Evolutionary conservation across 108 stramenopile genomes (phyloP).

Genomic region (Craspedostauros australis): DNA sequence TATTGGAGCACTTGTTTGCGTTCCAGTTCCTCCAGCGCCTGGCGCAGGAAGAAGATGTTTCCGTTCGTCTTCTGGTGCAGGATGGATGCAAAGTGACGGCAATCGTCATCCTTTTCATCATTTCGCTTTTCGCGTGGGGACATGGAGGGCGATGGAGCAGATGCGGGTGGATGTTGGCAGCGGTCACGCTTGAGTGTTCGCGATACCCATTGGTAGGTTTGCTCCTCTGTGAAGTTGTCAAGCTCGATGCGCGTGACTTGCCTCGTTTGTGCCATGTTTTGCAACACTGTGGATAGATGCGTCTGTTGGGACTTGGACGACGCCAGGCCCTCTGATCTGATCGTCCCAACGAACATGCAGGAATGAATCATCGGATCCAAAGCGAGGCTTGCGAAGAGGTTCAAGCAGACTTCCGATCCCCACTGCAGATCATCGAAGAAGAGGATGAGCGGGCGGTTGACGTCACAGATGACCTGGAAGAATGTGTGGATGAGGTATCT

Average conservation of each 20-base stretch:
- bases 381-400: not conserved
- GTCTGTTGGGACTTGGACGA: too few species aligned
- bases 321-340: not conserved
- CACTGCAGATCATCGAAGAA: constrained; percentile 2
- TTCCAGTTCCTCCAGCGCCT: not conserved
- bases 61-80: constrained; percentile 5
- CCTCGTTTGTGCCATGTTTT: too few species aligned
- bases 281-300: too few species aligned
- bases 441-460: constrained; percentile 2
- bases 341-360: not conserved
- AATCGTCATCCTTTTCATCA: too few species aligned
- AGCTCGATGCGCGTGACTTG: too few species aligned
- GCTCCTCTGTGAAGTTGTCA: too few species aligned
- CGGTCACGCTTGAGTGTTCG: too few species aligned
- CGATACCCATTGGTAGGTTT: too few species aligned
- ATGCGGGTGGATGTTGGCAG: too few species aligned
- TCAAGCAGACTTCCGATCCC: not conserved
- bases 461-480: not conserved
- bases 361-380: not conserved
- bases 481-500: not conserved
- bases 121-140: too few species aligned
- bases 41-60: not conserved
- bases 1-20: not conserved
- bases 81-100: too few species aligned
- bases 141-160: too few species aligned